Percentiles rank a stretch among this genome's conserved stretches.
These are phyloP conservation scores for Ophiostoma australiae DNA, from an alignment of 2,329 filamentous ascomycete species.

Conservation along the genomic window DNA sequence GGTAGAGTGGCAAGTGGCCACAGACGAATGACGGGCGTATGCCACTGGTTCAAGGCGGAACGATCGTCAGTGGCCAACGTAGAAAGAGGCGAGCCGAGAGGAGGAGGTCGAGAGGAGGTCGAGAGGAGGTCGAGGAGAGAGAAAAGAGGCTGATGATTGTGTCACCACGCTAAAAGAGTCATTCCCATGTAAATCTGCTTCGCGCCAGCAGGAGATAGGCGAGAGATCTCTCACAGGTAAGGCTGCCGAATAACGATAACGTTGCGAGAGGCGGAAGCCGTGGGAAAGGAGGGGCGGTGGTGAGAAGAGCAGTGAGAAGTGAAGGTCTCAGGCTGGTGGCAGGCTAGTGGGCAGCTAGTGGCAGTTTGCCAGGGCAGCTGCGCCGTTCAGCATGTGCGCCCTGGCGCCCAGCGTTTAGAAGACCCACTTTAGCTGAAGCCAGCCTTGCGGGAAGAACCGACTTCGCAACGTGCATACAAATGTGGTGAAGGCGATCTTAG, in stretches of 20 bases:
- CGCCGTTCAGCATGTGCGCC: background rate
- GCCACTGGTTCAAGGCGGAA: background rate
- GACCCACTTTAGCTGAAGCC: background rate
- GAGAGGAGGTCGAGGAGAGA: background rate
- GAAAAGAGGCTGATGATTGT: background rate
- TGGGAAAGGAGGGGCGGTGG: background rate
- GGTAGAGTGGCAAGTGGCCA: background rate
- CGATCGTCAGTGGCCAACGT: background rate
- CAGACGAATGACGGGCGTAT: background rate
- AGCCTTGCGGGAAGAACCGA: slow-evolving; percentile 21
- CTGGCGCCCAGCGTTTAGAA: background rate
- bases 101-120: background rate
- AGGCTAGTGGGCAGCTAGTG: slow-evolving; percentile 6
- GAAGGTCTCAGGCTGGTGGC: background rate
- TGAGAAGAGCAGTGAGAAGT: background rate
- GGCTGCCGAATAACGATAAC: background rate
- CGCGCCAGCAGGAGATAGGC: background rate
- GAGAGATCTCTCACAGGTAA: background rate
- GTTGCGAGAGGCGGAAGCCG: background rate
- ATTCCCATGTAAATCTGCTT: background rate
- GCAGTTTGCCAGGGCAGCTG: background rate
- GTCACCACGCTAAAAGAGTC: background rate
- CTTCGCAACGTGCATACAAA: slow-evolving; percentile 4
- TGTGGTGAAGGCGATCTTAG: background rate
- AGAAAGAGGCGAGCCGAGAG: background rate